Conservation (phyloP, 768 basidiomycete genomes). For the Dentipellis fragilis region DNA sequence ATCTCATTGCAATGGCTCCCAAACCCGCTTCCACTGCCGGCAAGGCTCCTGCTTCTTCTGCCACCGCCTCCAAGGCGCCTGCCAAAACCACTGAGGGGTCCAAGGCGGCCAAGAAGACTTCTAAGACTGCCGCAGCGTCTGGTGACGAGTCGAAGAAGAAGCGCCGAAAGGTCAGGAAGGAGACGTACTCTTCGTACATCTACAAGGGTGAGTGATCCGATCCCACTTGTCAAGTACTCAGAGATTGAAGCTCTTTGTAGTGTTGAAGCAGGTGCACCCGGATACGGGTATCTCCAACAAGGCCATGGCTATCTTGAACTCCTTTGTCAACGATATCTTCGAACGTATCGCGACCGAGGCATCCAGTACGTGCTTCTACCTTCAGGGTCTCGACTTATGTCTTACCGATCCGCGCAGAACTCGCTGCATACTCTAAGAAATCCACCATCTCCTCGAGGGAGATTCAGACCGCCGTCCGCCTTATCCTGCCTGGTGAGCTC, state of each 20-base stretch:
- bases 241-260: conserved; percentile 27
- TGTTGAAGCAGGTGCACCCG: conserved; percentile 95
- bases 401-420: conserved; percentile 40
- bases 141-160: conserved; percentile 77
- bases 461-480: conserved; percentile 93
- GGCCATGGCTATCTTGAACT: conserved; percentile 95
- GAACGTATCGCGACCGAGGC: conserved; percentile 90
- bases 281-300: conserved; percentile 99
- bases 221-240: conserved; percentile 1
- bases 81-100: conserved; percentile 50
- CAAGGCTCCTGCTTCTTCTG: conserved; percentile 57
- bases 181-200: conserved; percentile 90
- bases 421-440: conserved; percentile 96
- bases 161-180: conserved; percentile 77
- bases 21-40: conserved; percentile 80
- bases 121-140: conserved; percentile 47
- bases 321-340: conserved; percentile 93
- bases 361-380: conserved; percentile 48
- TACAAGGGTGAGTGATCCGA: conserved; percentile 54
- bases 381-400: neutral
- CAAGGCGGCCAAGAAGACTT: conserved; percentile 77
- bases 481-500: conserved; percentile 93
- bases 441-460: conserved; percentile 98
- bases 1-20: conserved; percentile 38
- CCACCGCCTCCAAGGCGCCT: conserved; percentile 57